A percentile compares a stretch with the other conserved stretches of the same genome.
phyloP scores from a whole-genome alignment of 768 basidiomycete species.

The Auriscalpium orientale region DNA sequence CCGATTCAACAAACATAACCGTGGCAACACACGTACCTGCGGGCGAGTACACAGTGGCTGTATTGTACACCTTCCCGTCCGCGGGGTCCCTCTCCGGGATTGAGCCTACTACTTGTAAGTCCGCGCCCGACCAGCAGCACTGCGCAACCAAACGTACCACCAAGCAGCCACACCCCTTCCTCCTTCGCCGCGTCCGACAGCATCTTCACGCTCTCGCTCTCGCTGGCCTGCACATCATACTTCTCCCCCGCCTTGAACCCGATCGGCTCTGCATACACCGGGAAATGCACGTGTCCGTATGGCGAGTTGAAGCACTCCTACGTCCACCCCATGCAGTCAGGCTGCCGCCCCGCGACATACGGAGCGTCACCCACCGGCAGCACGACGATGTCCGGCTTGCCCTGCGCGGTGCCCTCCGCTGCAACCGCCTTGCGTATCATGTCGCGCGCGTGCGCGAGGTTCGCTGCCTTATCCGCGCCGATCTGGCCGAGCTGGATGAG shows the following conservation, averaged over 20 bases:
- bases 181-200: conserved; percentile 77
- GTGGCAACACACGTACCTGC: conserved; percentile 36
- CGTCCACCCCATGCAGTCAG: neutral
- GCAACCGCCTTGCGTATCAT: conserved; percentile 69
- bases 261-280: conserved; percentile 76
- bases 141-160: conserved; percentile 43
- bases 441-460: conserved; percentile 75
- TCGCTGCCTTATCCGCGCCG: conserved; percentile 62
- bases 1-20: neutral
- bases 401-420: conserved; percentile 22
- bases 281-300: conserved; percentile 75
- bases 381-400: conserved; percentile 75
- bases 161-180: conserved; percentile 81
- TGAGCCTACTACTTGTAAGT: conserved; percentile 51
- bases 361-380: conserved; percentile 53
- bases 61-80: conserved; percentile 79
- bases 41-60: conserved; percentile 85
- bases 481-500: conserved; percentile 84
- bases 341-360: neutral
- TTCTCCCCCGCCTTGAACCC: conserved; percentile 47
- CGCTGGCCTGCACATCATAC: conserved; percentile 47
- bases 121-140: too few species aligned
- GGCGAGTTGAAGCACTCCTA: conserved; percentile 90
- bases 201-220: conserved; percentile 75
- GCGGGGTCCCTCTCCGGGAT: conserved; percentile 76